Evolutionary conservation across 306 rosid genomes (phyloP).

Genomic region (Begonia masoniana): DNA sequence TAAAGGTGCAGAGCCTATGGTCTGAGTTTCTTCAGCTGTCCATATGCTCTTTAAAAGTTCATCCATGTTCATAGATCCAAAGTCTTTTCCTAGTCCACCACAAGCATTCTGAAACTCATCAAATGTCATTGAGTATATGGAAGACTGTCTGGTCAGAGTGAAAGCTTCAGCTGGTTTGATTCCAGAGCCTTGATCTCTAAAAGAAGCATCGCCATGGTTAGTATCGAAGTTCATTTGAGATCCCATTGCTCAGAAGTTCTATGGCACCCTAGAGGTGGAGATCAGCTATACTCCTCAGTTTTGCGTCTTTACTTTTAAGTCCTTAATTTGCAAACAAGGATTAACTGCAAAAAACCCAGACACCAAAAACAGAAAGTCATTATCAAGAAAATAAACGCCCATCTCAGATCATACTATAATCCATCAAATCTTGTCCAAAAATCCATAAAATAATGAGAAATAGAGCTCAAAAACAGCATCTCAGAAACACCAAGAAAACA

Average conservation of each 20-base stretch:
- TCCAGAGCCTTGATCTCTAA: slow-evolving; percentile 19
- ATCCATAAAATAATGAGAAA: not conserved
- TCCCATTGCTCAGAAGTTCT: slow-evolving; percentile 33
- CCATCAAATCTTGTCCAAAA: not conserved
- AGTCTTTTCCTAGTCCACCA: slow-evolving; percentile 76
- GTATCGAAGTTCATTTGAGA: slow-evolving; percentile 49
- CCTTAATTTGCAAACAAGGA: not conserved
- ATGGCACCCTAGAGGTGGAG: slow-evolving; percentile 15
- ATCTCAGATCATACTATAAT: not conserved
- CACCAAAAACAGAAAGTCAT: too few relatives aligned
- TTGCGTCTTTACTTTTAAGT: not conserved
- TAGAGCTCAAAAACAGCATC: not conserved
- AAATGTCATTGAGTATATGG: slow-evolving; percentile 74
- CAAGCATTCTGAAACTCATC: slow-evolving; percentile 78
- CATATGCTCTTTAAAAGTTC: slow-evolving; percentile 82
- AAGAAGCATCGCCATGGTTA: slow-evolving; percentile 32
- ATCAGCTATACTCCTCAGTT: not conserved
- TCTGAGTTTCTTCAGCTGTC: slow-evolving; percentile 85
- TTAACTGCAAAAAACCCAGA: not conserved
- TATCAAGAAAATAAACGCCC: not conserved
- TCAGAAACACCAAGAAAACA: not conserved
- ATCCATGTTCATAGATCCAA: slow-evolving; percentile 98
- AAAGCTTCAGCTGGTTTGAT: slow-evolving; percentile 29
- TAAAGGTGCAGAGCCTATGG: slow-evolving; percentile 21
- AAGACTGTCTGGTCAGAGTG: slow-evolving; percentile 43